A percentile compares a stretch with the other conserved stretches of the same genome.
phyloP scores from a whole-genome alignment of 305 asterid genomes.

The Plantago coronopus region DNA sequence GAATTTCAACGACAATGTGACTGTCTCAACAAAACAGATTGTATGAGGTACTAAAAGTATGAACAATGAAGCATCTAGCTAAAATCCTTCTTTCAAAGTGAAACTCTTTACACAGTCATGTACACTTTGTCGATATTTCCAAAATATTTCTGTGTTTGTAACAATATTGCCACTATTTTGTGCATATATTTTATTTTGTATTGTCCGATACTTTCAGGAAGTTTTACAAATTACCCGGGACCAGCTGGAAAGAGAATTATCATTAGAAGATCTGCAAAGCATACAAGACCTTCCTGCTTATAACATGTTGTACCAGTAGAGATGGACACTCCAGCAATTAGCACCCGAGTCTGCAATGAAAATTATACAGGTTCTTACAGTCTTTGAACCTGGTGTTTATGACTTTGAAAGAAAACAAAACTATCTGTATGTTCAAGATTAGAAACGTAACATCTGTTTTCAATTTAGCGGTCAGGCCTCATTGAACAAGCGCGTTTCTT shows the following conservation, averaged over 20 bases:
- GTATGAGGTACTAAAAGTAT: no score
- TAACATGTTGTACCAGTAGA: slow-evolving; percentile 46
- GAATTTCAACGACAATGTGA: no score
- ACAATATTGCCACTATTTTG: neutral
- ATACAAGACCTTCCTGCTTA: slow-evolving; percentile 79
- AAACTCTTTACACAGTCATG: no score
- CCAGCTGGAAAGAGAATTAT: slow-evolving; percentile 81
- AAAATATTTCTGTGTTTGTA: neutral
- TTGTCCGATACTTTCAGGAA: slow-evolving; percentile 38
- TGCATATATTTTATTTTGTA: neutral
- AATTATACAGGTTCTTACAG: neutral
- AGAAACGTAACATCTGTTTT: neutral
- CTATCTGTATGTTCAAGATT: neutral
- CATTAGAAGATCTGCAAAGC: slow-evolving; percentile 67
- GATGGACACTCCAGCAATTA: neutral
- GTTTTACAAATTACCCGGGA: slow-evolving; percentile 68
- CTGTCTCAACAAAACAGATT: no score
- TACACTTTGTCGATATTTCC: neutral
- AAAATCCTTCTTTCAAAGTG: no score
- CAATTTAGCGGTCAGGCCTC: no score
- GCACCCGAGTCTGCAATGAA: neutral
- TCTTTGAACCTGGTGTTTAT: neutral
- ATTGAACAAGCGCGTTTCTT: no score
- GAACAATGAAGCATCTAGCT: no score
- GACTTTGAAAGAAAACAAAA: neutral